phyloP scores from a whole-genome alignment of 495 filamentous ascomycete species.

The Penicillium lagena region DNA sequence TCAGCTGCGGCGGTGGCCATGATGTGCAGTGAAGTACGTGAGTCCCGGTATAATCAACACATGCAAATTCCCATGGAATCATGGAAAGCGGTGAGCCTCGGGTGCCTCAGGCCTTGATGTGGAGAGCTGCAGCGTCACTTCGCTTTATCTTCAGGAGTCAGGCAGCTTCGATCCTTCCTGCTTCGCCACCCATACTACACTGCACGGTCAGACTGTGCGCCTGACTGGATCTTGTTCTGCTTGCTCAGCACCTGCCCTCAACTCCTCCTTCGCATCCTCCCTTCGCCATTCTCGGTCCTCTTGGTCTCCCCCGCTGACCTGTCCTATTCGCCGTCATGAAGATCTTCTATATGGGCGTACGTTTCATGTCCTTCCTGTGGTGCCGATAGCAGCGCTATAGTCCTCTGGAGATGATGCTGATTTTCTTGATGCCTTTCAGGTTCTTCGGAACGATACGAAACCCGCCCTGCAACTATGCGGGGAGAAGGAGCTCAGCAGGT shows the following conservation, averaged over 20 bases:
- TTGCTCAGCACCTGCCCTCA: not conserved
- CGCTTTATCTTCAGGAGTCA: constrained; percentile 12
- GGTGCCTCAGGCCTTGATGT: constrained; percentile 8
- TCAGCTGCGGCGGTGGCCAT: constrained; percentile 35
- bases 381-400: not conserved
- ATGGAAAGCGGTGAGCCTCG: not conserved
- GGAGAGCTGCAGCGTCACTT: constrained; percentile 13
- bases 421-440: constrained; percentile 38
- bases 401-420: not conserved
- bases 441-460: constrained; percentile 73
- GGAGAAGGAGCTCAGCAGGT: constrained; percentile 68
- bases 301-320: constrained; percentile 3
- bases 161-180: not conserved
- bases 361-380: constrained; percentile 15
- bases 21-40: constrained; percentile 12
- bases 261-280: not conserved
- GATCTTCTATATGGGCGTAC: constrained; percentile 87
- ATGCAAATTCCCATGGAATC: too few relatives aligned
- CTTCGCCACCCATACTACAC: not conserved
- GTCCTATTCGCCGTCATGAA: constrained; percentile 61
- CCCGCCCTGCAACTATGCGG: constrained; percentile 75
- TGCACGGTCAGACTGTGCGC: not conserved
- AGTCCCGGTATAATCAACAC: too few relatives aligned
- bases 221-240: not conserved
- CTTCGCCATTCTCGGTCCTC: constrained; percentile 1